Percentiles rank a stretch among this genome's conserved stretches.
Conservation (phyloP, 2,329 filamentous ascomycete species). For the Cladosporium sp. region DNA sequence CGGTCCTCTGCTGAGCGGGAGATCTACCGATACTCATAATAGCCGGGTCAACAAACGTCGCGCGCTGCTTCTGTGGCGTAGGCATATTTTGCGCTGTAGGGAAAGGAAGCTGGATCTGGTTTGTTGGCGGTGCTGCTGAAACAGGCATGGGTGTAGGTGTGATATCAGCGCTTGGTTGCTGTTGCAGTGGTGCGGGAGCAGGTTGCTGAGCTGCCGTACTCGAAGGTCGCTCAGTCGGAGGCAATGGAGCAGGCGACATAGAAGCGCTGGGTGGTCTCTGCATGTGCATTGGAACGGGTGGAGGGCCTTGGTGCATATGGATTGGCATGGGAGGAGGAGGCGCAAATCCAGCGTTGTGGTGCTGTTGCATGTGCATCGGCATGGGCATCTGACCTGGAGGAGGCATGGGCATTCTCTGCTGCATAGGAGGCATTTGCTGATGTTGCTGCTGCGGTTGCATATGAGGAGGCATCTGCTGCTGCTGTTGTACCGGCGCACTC, state of each 20-base stretch:
- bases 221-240: not conserved
- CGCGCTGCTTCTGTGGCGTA: slow-evolving; percentile 38
- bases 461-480: not conserved
- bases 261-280: slow-evolving; percentile 20
- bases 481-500: not conserved
- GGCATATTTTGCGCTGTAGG: slow-evolving; percentile 9
- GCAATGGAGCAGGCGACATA: not conserved
- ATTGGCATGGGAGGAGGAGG: slow-evolving; percentile 4
- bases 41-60: slow-evolving; percentile 73
- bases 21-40: slow-evolving; percentile 67
- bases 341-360: not conserved
- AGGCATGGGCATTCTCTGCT: slow-evolving; percentile 19
- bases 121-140: not conserved
- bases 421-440: slow-evolving; percentile 21
- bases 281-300: slow-evolving; percentile 20
- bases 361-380: slow-evolving; percentile 15
- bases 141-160: not conserved
- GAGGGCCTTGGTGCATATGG: slow-evolving; percentile 24
- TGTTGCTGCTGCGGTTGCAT: not conserved
- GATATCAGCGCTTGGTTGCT: not conserved
- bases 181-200: slow-evolving; percentile 5
- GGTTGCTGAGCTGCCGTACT: slow-evolving; percentile 10
- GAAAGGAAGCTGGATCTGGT: slow-evolving; percentile 16
- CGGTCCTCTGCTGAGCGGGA: slow-evolving; percentile 29
- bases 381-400: not conserved